Conservation (phyloP, 441 rosid genomes). For the Gossypium schwendimanii region DNA sequence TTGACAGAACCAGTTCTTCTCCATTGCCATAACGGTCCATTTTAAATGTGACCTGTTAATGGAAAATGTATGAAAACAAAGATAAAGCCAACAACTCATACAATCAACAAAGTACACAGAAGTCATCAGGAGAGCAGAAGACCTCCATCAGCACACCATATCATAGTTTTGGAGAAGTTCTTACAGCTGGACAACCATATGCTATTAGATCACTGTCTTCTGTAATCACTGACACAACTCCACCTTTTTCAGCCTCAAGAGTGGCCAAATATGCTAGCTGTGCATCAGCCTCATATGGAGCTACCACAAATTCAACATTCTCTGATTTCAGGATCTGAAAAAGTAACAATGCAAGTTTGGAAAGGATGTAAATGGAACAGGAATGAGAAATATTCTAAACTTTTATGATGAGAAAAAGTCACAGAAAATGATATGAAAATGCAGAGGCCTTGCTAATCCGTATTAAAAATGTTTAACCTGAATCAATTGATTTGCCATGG, state of each 20-base stretch:
- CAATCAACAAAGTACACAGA: constrained; percentile 2
- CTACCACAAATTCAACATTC: constrained; percentile 76
- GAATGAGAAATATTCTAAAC: neutral
- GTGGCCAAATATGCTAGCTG: constrained; percentile 72
- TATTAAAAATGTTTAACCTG: constrained; percentile 35
- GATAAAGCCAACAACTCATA: constrained; percentile 10
- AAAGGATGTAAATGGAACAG: neutral
- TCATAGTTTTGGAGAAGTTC: constrained; percentile 38
- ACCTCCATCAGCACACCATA: constrained; percentile 24
- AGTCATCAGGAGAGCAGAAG: constrained; percentile 19
- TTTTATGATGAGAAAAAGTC: neutral
- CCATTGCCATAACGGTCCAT: constrained; percentile 82
- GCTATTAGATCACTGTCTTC: constrained; percentile 87
- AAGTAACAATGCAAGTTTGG: constrained; percentile 14
- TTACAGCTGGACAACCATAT: constrained; percentile 85
- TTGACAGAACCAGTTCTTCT: constrained; percentile 56
- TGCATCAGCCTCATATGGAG: constrained; percentile 94
- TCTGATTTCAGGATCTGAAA: constrained; percentile 61
- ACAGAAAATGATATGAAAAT: neutral
- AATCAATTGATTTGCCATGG: constrained; percentile 69
- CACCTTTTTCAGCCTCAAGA: constrained; percentile 58
- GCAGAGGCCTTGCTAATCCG: neutral
- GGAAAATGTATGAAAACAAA: constrained; percentile 21
- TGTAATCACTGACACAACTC: constrained; percentile 72
- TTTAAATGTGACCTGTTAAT: constrained; percentile 57